Conservation (phyloP, 257 asterid genomes). For the Solanum rostratum region DNA sequence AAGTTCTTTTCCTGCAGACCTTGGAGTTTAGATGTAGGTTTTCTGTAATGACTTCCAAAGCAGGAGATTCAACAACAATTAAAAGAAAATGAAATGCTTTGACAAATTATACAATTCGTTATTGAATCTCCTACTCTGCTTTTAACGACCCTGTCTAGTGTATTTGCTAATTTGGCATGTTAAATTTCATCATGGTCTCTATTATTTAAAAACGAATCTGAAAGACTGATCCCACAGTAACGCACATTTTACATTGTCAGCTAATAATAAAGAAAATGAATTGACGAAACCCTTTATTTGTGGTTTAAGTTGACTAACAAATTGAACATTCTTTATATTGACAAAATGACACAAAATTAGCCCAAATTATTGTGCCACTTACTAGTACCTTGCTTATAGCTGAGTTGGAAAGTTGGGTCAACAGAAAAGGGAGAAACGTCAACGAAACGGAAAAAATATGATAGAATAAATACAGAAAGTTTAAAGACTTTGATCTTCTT, state of each 20-base stretch:
- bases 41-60: background rate
- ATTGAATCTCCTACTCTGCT: background rate
- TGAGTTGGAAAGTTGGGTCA: background rate
- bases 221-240: no score
- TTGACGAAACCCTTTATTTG: background rate
- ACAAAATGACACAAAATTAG: background rate
- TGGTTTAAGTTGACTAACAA: background rate
- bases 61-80: background rate
- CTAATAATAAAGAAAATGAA: background rate
- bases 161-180: background rate
- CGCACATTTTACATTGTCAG: background rate
- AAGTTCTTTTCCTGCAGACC: constrained; percentile 1
- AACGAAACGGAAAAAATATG: background rate
- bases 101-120: background rate
- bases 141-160: background rate
- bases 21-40: constrained; percentile 20
- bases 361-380: background rate
- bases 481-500: background rate
- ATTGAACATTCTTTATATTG: background rate
- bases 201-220: background rate
- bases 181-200: background rate
- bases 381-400: background rate
- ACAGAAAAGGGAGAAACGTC: background rate
- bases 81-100: background rate
- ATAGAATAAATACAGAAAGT: background rate